phyloP scores from a whole-genome alignment of 2,329 filamentous ascomycete species.

The Penicillium fuscoglaucum region DNA sequence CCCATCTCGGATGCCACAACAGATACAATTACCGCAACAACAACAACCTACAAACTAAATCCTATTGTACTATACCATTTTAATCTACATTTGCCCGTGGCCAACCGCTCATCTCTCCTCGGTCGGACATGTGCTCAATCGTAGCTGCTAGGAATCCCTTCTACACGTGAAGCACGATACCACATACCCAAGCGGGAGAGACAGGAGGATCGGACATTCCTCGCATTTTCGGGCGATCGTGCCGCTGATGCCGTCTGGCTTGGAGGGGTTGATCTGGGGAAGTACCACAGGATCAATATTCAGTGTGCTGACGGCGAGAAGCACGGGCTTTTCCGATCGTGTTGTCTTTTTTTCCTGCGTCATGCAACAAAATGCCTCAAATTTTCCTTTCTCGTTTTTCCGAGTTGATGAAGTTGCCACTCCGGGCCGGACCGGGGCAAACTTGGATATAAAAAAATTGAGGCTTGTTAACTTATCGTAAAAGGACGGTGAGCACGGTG shows the following conservation, averaged over 20 bases:
- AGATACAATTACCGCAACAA: neutral
- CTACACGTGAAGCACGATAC: conserved; percentile 2
- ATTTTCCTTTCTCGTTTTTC: neutral
- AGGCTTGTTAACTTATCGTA: neutral
- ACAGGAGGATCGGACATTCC: neutral
- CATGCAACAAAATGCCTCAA: conserved; percentile 24
- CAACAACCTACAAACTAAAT: neutral
- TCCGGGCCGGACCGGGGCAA: neutral
- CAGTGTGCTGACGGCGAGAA: neutral
- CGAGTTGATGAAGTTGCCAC: neutral
- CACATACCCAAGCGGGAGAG: neutral
- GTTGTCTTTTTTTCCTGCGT: neutral
- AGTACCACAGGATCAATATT: neutral
- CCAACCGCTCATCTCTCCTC: neutral
- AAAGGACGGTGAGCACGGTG: conserved; percentile 6
- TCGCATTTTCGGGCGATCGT: conserved; percentile 16
- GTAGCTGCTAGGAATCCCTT: neutral
- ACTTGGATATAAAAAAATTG: neutral
- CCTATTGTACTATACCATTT: neutral
- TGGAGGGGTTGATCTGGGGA: conserved; percentile 15
- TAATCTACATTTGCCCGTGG: neutral
- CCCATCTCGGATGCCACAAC: neutral
- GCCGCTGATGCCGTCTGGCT: conserved; percentile 24
- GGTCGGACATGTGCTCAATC: neutral
- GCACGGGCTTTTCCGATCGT: conserved; percentile 9